These are phyloP conservation scores for Populus davidiana DNA, from an alignment of 345 rosid species.

Conservation along the genomic window DNA sequence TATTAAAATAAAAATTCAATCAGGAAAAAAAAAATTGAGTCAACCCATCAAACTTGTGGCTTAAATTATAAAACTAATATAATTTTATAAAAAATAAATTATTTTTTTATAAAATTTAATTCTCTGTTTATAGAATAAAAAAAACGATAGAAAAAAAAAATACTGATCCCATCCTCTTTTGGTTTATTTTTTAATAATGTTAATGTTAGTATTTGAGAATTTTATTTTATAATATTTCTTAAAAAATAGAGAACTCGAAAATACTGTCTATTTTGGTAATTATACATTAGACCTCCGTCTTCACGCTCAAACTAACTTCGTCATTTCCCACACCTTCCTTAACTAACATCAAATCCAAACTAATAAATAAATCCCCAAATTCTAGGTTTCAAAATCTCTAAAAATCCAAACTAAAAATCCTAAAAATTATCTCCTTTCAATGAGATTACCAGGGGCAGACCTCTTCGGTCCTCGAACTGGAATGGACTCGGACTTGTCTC, in stretches of 20 bases:
- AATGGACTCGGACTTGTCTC: slow-evolving; percentile 48
- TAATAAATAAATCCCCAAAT: background rate
- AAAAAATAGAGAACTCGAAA: too few species aligned
- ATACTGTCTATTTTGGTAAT: background rate
- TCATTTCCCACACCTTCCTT: background rate
- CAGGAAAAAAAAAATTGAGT: too few species aligned
- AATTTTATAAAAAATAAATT: too few species aligned
- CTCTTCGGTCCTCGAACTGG: slow-evolving; percentile 37
- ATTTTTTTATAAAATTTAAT: too few species aligned
- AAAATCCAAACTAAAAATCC: background rate
- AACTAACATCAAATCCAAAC: background rate
- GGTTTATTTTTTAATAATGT: too few species aligned
- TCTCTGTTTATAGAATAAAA: too few species aligned
- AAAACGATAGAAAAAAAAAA: too few species aligned
- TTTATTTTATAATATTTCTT: too few species aligned
- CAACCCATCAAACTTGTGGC: accelerated
- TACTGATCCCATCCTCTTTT: too few species aligned
- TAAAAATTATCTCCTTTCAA: background rate
- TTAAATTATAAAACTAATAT: too few species aligned
- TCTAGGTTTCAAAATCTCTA: background rate
- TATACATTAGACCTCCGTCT: background rate
- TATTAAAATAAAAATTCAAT: too few species aligned
- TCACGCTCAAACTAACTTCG: background rate
- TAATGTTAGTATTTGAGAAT: too few species aligned
- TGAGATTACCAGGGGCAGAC: slow-evolving; percentile 23